phyloP scores from a whole-genome alignment of 2,329 filamentous ascomycete genomes.

The Pleoardoris graminearum region DNA sequence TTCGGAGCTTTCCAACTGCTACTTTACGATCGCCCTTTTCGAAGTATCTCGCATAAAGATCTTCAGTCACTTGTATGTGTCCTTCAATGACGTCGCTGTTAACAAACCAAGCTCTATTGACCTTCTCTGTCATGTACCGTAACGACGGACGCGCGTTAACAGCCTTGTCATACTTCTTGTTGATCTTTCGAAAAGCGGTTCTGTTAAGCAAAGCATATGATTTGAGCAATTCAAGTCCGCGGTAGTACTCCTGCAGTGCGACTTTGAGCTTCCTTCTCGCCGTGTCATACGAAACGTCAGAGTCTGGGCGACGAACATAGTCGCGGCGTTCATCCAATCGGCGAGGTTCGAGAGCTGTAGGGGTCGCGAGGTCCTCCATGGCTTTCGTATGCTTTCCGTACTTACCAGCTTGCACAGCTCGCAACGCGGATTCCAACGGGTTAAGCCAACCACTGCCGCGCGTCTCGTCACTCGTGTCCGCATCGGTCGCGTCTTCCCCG shows the following conservation, averaged over 20 bases:
- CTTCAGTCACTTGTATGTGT: slow-evolving; percentile 79
- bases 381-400: slow-evolving; percentile 60
- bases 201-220: slow-evolving; percentile 87
- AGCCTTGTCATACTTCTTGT: slow-evolving; percentile 97
- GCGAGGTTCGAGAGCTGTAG: slow-evolving; percentile 47
- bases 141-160: slow-evolving; percentile 75
- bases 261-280: slow-evolving; percentile 92
- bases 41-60: slow-evolving; percentile 93
- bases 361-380: slow-evolving; percentile 44
- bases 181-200: slow-evolving; percentile 94
- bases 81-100: slow-evolving; percentile 82
- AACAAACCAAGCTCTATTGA: slow-evolving; percentile 89
- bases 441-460: slow-evolving; percentile 30
- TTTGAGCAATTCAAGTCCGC: slow-evolving; percentile 87
- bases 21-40: slow-evolving; percentile 92
- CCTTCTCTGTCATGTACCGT: slow-evolving; percentile 87
- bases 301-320: slow-evolving; percentile 46
- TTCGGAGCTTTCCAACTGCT: slow-evolving; percentile 82
- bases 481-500: slow-evolving; percentile 26
- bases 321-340: slow-evolving; percentile 45
- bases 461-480: slow-evolving; percentile 17
- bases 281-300: slow-evolving; percentile 76
- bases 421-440: slow-evolving; percentile 49
- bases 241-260: slow-evolving; percentile 90
- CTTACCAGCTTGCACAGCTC: slow-evolving; percentile 47